A percentile compares a stretch with the other conserved stretches of the same genome.
Evolutionary conservation across 2,329 filamentous ascomycete genomes (phyloP).

Genomic region (Pseudomassariella vexata): DNA sequence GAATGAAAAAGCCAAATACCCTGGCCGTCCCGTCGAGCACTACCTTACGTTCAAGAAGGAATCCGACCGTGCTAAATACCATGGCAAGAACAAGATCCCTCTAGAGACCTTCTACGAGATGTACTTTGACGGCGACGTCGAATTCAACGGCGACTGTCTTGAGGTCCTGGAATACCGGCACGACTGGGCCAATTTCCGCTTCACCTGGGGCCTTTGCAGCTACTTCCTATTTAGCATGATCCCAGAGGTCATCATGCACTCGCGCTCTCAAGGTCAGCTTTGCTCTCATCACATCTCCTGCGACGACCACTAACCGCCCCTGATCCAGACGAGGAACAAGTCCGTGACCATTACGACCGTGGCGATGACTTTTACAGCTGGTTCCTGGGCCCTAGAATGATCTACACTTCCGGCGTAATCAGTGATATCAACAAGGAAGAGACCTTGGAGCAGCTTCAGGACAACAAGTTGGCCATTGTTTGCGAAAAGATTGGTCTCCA

Average conservation of each 20-base stretch:
- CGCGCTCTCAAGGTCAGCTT: constrained; percentile 71
- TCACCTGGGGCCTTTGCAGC: constrained; percentile 80
- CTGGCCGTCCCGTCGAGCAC: constrained; percentile 82
- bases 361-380: constrained; percentile 98
- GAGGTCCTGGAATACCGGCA: constrained; percentile 91
- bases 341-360: constrained; percentile 94
- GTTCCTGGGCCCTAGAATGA: constrained; percentile 98
- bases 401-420: constrained; percentile 95
- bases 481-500: constrained; percentile 92
- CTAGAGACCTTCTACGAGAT: constrained; percentile 96
- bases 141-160: constrained; percentile 89
- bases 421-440: constrained; percentile 84
- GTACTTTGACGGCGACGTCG: constrained; percentile 93
- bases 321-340: constrained; percentile 88
- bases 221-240: constrained; percentile 85
- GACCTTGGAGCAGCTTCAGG: constrained; percentile 88
- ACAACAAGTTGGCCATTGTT: constrained; percentile 93
- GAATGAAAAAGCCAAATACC: constrained; percentile 85
- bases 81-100: constrained; percentile 73
- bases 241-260: constrained; percentile 88
- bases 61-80: constrained; percentile 60
- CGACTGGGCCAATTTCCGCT: constrained; percentile 93
- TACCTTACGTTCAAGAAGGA: constrained; percentile 78
- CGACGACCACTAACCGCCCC: too few relatives aligned
- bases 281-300: too few relatives aligned